Evolutionary conservation across 768 basidiomycete species (phyloP).

Genomic region (Tylopilus plumbeoviolaceoides): DNA sequence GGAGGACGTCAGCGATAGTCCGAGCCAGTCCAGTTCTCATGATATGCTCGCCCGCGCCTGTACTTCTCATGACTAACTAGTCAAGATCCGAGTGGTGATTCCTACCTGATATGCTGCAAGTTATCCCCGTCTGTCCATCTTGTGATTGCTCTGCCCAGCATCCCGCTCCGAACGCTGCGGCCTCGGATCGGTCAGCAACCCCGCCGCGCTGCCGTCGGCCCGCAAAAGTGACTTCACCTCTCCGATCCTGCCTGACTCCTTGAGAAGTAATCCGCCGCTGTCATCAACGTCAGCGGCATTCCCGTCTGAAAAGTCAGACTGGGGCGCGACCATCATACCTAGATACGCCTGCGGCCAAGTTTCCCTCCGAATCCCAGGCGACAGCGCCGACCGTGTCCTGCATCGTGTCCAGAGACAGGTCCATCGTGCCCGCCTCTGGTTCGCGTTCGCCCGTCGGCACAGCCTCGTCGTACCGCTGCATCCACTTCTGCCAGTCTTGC

Average conservation of each 20-base stretch:
- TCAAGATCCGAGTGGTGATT: background rate
- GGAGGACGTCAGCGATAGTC: constrained; percentile 46
- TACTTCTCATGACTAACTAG: background rate
- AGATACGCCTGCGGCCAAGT: constrained; percentile 70
- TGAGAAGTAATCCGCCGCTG: constrained; percentile 79
- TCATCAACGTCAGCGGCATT: background rate
- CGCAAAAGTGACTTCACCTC: constrained; percentile 43
- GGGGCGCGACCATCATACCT: constrained; percentile 38
- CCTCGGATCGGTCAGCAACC: constrained; percentile 37
- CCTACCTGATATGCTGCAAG: constrained; percentile 64
- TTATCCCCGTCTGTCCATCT: constrained; percentile 36
- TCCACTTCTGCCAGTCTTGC: constrained; percentile 63
- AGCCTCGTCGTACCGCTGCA: constrained; percentile 31
- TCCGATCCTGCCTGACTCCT: constrained; percentile 68
- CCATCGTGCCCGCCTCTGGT: background rate
- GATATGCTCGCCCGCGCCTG: constrained; percentile 74
- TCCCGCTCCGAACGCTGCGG: constrained; percentile 68
- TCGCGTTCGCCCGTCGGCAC: constrained; percentile 6
- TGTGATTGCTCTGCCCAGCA: constrained; percentile 58
- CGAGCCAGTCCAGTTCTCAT: constrained; percentile 53
- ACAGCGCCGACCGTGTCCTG: constrained; percentile 87
- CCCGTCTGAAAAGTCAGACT: too few species aligned
- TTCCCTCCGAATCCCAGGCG: constrained; percentile 42
- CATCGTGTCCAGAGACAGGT: constrained; percentile 31
- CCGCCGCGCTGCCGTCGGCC: background rate